A percentile compares a stretch with the other conserved stretches of the same genome.
Evolutionary conservation across 139 green algal genomes (phyloP).

Genomic region (Tetratostichococcus sp.): DNA sequence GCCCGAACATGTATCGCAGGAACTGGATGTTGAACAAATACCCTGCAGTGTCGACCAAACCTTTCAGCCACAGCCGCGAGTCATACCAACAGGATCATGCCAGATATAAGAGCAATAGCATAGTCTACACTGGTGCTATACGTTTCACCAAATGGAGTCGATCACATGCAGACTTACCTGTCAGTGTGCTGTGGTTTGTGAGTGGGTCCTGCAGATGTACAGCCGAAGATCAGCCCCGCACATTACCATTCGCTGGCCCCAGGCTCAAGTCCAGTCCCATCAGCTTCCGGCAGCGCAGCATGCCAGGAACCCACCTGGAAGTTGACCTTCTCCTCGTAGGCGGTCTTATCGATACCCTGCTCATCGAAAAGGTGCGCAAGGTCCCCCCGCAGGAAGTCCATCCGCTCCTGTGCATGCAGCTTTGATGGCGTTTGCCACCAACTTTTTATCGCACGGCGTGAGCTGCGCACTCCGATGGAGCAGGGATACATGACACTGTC

Average conservation of each 20-base stretch:
- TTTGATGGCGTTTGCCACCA: too few relatives aligned
- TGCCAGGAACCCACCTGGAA: conserved; percentile 8
- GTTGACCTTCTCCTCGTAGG: conserved; percentile 29
- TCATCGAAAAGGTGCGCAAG: conserved; percentile 74
- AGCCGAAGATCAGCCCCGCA: too few relatives aligned
- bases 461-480: not conserved
- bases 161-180: too few relatives aligned
- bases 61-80: too few relatives aligned
- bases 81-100: too few relatives aligned
- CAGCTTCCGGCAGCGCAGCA: too few relatives aligned
- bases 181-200: conserved; percentile 31
- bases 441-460: too few relatives aligned
- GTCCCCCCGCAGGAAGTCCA: conserved; percentile 52
- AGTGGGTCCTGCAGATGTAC: conserved; percentile 38
- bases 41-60: too few relatives aligned
- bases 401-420: conserved; percentile 29
- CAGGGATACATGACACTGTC: not conserved
- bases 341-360: conserved; percentile 54
- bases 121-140: too few relatives aligned
- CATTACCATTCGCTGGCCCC: too few relatives aligned
- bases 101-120: too few relatives aligned
- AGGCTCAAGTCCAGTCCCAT: not conserved
- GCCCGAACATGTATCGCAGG: conserved; percentile 63
- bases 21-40: conserved; percentile 83
- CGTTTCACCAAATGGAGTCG: too few relatives aligned